phyloP scores from a whole-genome alignment of 305 asterid genomes.

The Andrographis paniculata region DNA sequence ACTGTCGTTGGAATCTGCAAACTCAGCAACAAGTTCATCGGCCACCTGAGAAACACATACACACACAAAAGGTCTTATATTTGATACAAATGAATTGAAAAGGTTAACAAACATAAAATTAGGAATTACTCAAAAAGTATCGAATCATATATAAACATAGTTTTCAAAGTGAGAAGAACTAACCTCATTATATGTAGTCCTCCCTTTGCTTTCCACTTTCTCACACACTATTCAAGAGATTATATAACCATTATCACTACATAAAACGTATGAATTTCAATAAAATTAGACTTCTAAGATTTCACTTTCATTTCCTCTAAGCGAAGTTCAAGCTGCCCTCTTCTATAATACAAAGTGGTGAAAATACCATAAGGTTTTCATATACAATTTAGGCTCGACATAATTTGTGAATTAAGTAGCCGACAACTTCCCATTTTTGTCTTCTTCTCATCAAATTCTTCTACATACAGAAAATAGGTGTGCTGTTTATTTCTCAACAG shows the following conservation, averaged over 20 bases:
- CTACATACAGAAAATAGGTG: neutral
- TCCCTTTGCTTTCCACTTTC: constrained; percentile 98
- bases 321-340: constrained; percentile 1
- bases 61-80: too few relatives aligned
- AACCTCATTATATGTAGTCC: constrained; percentile 97
- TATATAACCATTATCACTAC: constrained; percentile 13
- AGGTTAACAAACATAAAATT: too few relatives aligned
- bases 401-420: neutral
- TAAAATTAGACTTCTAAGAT: constrained; percentile 9
- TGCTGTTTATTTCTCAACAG: too few relatives aligned
- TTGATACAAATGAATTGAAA: too few relatives aligned
- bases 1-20: constrained; percentile 55
- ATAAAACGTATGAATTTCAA: constrained; percentile 15
- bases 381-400: neutral
- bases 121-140: constrained; percentile 1
- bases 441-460: neutral
- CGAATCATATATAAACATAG: constrained; percentile 14
- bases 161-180: constrained; percentile 17
- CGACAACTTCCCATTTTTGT: neutral
- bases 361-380: neutral
- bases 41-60: constrained; percentile 54
- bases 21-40: constrained; percentile 96
- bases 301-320: neutral
- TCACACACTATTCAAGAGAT: constrained; percentile 65
- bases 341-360: neutral